phyloP scores from a whole-genome alignment of 2,329 filamentous ascomycete species.

The Colletotrichum sp. region DNA sequence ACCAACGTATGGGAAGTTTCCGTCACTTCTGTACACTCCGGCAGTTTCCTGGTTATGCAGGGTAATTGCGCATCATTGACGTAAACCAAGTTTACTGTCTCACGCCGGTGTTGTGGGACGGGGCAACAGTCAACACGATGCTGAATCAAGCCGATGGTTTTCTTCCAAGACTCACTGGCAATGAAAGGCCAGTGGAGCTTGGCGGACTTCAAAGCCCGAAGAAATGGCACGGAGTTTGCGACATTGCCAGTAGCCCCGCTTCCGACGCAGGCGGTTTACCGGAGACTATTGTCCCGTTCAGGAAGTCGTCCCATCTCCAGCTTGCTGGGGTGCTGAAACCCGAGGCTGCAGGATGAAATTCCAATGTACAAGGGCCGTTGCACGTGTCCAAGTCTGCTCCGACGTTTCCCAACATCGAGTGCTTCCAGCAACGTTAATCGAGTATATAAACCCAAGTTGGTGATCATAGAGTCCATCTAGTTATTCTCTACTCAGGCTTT shows the following conservation, averaged over 20 bases:
- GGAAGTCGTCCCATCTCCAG: background rate
- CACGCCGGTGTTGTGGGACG: background rate
- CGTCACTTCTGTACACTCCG: background rate
- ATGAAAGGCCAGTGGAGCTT: background rate
- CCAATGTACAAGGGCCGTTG: no score
- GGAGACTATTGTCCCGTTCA: background rate
- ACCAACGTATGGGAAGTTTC: background rate
- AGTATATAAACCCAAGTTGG: background rate
- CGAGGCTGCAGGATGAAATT: background rate
- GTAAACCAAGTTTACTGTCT: background rate
- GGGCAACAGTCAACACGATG: background rate
- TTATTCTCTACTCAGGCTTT: rapidly evolving
- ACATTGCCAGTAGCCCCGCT: background rate
- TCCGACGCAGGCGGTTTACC: background rate
- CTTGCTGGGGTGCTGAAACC: background rate
- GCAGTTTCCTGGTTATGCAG: background rate
- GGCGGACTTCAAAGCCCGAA: background rate
- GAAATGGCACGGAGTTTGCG: background rate
- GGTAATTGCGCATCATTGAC: background rate
- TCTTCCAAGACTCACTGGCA: background rate
- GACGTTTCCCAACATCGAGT: background rate
- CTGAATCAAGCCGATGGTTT: background rate
- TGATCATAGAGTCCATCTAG: rapidly evolving
- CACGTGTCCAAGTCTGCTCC: background rate
- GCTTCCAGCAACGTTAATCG: background rate